Conservation (phyloP, 75 land plant species). For the Selaginella tamariscina region DNA sequence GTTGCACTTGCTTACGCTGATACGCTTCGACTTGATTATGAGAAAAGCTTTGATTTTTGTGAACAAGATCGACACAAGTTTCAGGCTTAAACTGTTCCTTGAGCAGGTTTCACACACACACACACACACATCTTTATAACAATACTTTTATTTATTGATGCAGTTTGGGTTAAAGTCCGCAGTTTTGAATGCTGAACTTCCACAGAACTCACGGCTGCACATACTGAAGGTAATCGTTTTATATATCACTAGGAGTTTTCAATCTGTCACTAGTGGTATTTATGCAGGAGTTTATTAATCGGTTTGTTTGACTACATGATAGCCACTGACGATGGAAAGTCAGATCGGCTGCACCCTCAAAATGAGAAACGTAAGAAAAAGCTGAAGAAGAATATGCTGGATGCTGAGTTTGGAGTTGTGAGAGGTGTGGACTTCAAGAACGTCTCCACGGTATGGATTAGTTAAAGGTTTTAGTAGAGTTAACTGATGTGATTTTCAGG, state of each 20-base stretch:
- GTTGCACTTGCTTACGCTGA: slow-evolving; percentile 49
- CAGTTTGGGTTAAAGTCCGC: slow-evolving; percentile 93
- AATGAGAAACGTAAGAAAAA: slow-evolving; percentile 29
- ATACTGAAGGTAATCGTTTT: slow-evolving; percentile 56
- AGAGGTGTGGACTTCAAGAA: slow-evolving; percentile 95
- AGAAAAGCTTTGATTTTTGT: slow-evolving; percentile 88
- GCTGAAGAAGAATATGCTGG: slow-evolving; percentile 32
- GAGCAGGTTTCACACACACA: no score
- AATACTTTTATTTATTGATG: slow-evolving; percentile 6
- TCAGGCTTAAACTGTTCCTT: slow-evolving; percentile 66
- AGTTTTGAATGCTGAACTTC: slow-evolving; percentile 83
- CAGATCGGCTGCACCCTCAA: slow-evolving; percentile 5
- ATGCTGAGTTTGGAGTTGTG: slow-evolving; percentile 95
- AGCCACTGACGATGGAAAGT: slow-evolving; percentile 66
- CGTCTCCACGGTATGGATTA: slow-evolving; percentile 69
- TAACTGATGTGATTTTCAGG: slow-evolving; percentile 30
- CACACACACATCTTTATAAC: no score
- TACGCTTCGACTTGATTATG: slow-evolving; percentile 67
- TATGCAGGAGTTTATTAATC: slow-evolving; percentile 71
- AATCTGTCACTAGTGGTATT: background rate
- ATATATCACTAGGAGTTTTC: background rate
- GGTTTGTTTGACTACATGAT: slow-evolving; percentile 85
- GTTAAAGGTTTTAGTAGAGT: background rate
- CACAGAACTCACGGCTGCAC: slow-evolving; percentile 92
- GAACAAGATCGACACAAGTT: slow-evolving; percentile 67